These are phyloP conservation scores for Zygosaccharomyces siamensis DNA, from an alignment of 805 yeast genomes.

Conservation along the genomic window DNA sequence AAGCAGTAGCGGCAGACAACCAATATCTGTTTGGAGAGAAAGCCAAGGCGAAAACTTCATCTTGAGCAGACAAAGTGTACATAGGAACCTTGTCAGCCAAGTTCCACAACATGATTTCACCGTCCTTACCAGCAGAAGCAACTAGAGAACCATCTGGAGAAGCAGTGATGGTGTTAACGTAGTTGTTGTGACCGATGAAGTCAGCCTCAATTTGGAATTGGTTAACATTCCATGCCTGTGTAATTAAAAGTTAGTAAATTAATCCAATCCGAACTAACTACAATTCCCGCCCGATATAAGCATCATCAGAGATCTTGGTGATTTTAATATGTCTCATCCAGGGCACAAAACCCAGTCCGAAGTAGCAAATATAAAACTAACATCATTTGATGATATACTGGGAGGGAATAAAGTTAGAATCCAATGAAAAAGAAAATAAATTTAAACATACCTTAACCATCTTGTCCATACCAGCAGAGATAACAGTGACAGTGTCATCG, in stretches of 20 bases:
- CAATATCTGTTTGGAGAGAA: conserved; percentile 99
- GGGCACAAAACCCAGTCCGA: conserved; percentile 70
- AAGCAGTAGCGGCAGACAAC: conserved; percentile 98
- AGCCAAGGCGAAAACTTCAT: conserved; percentile 96
- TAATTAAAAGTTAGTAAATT: conserved; percentile 42
- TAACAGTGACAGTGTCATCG: conserved; percentile 62
- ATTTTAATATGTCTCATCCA: conserved; percentile 92
- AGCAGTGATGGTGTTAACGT: conserved; percentile 93
- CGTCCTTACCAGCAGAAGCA: conserved; percentile 99
- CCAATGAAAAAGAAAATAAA: conserved; percentile 11
- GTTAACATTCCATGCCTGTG: conserved; percentile 89
- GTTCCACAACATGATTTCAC: conserved; percentile 98
- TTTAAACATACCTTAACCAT: conserved; percentile 88
- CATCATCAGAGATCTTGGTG: conserved; percentile 98
- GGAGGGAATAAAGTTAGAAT: conserved; percentile 2
- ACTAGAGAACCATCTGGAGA: conserved; percentile 99
- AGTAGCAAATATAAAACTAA: conserved; percentile 92
- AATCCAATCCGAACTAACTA: conserved; percentile 3
- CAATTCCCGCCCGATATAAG: neutral
- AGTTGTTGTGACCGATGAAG: conserved; percentile 98
- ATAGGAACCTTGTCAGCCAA: conserved; percentile 77
- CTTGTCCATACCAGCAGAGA: conserved; percentile 99
- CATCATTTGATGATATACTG: conserved; percentile 56
- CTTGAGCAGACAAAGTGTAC: conserved; percentile 92
- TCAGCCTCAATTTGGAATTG: conserved; percentile 87